A percentile compares a stretch with the other conserved stretches of the same genome.
phyloP scores from a whole-genome alignment of 192 early-diverging fungal species.

The Coemansia sp. region DNA sequence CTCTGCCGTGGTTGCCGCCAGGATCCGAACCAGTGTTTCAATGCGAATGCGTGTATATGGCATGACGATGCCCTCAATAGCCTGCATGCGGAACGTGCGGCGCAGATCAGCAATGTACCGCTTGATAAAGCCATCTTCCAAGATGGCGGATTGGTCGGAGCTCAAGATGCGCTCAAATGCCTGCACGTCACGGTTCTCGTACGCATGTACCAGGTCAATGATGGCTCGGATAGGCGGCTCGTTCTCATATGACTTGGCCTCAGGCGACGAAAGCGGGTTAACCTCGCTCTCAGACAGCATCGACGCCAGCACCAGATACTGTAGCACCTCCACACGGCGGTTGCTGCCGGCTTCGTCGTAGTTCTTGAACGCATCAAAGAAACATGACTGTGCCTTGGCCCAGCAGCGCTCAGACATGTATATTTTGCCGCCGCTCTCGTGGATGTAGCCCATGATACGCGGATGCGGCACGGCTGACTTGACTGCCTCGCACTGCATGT shows the following conservation, averaged over 20 bases:
- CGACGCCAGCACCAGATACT: conserved; percentile 94
- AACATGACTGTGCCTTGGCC: conserved; percentile 88
- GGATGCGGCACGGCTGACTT: conserved; percentile 96
- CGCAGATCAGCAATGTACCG: conserved; percentile 90
- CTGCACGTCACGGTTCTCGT: conserved; percentile 82
- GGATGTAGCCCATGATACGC: conserved; percentile 94
- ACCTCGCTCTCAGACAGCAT: conserved; percentile 96
- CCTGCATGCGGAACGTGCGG: conserved; percentile 90
- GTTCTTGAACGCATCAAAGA: conserved; percentile 97
- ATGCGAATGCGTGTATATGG: conserved; percentile 94
- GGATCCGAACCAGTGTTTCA: conserved; percentile 74
- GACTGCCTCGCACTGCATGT: conserved; percentile 83
- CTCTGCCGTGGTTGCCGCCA: conserved; percentile 74
- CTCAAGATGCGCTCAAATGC: conserved; percentile 87
- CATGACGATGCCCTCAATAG: conserved; percentile 76
- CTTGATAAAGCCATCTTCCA: conserved; percentile 87
- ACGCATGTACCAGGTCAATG: conserved; percentile 87
- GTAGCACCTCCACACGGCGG: conserved; percentile 89
- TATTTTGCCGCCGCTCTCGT: conserved; percentile 98
- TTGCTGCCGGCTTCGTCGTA: conserved; percentile 95
- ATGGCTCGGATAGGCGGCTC: conserved; percentile 92
- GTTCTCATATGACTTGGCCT: conserved; percentile 94
- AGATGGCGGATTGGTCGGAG: conserved; percentile 70
- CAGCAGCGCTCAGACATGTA: conserved; percentile 93
- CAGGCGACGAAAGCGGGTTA: conserved; percentile 96